Conservation (phyloP, 768 basidiomycete species). For the Pholiota conissans region DNA sequence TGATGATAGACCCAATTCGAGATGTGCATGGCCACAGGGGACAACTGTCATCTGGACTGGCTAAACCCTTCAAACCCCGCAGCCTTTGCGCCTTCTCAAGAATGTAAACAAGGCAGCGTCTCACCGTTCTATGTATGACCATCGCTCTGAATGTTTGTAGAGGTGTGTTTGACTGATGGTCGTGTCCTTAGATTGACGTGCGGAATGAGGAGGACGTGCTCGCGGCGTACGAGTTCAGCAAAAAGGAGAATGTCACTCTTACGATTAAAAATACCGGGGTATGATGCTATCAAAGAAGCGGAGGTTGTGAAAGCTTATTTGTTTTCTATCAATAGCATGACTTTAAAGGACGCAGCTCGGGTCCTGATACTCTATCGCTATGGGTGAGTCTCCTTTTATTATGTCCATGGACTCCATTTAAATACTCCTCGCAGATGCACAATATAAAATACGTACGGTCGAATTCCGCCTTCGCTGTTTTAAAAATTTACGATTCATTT, state of each 20-base stretch:
- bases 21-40: slow-evolving; percentile 47
- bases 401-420: neutral
- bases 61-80: slow-evolving; percentile 27
- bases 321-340: slow-evolving; percentile 37
- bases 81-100: slow-evolving; percentile 25
- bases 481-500: neutral
- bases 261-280: slow-evolving; percentile 56
- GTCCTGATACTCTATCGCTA: slow-evolving; percentile 40
- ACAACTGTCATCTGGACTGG: slow-evolving; percentile 49
- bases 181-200: slow-evolving; percentile 39
- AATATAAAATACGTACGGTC: slow-evolving; percentile 38
- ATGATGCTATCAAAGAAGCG: neutral
- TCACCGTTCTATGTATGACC: slow-evolving; percentile 3
- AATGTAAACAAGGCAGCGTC: slow-evolving; percentile 37
- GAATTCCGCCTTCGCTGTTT: neutral
- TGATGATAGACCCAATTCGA: slow-evolving; percentile 48
- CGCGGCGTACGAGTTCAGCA: slow-evolving; percentile 45
- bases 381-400: slow-evolving; percentile 33
- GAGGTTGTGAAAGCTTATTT: neutral
- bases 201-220: slow-evolving; percentile 36
- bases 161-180: neutral
- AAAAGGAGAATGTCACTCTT: slow-evolving; percentile 36
- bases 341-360: slow-evolving; percentile 49
- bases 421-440: slow-evolving; percentile 31
- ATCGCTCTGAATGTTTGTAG: no score